phyloP scores from a whole-genome alignment of 345 rosid genomes.

The Syzygium grande region DNA sequence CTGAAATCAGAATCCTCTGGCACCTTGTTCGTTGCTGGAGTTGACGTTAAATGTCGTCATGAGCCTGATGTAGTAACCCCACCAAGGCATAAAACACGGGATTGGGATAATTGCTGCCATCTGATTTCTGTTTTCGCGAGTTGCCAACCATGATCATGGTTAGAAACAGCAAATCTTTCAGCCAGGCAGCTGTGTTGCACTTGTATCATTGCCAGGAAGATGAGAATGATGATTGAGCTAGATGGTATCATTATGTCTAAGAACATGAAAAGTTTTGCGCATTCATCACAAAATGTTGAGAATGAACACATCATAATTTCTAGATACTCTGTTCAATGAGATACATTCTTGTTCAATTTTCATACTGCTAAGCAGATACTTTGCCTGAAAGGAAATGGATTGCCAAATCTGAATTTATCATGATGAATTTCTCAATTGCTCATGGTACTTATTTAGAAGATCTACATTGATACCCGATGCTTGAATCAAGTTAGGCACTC shows the following conservation, averaged over 20 bases:
- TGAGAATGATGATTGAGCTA: not conserved
- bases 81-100: not conserved
- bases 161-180: not conserved
- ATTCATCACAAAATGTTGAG: not conserved
- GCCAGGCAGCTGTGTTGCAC: not conserved
- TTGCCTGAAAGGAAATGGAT: not conserved
- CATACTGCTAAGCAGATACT: not conserved
- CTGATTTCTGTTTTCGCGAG: not conserved
- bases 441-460: not conserved
- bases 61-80: not conserved
- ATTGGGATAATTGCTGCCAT: not conserved
- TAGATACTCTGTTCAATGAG: not conserved
- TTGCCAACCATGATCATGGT: not conserved
- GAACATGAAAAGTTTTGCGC: not conserved
- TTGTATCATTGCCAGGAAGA: not conserved
- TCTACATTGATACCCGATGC: not conserved
- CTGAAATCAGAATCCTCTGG: not conserved
- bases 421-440: not conserved
- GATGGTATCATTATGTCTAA: not conserved
- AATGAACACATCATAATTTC: not conserved
- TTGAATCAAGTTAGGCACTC: not conserved
- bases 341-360: not conserved
- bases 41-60: not conserved
- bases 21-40: not conserved
- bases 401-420: not conserved